Evolutionary conservation across 768 basidiomycete species (phyloP), one percentile per base, ranked within the genome.

Genomic region (Naganishia randhawae): DNA sequence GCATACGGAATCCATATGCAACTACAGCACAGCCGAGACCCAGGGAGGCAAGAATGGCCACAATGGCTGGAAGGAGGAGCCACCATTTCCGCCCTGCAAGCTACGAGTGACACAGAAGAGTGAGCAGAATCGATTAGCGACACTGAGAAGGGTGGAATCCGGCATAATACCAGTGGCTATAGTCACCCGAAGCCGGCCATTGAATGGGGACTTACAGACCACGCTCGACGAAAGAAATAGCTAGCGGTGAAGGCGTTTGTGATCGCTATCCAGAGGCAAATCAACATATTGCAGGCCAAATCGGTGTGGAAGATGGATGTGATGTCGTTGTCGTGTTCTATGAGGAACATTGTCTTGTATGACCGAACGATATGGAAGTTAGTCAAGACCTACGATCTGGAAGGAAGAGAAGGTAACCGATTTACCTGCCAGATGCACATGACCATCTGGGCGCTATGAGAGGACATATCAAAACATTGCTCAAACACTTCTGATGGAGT

Each of bases 371-470:
- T 25, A 19, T 17, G n/a, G 32, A 39, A 33, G 14, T 37, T 19
- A 55, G 31, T 32, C 14, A 6, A 37, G 19, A 33, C 11, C 25
- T 39, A 48, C 45, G 25, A 6, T 22, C 25, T 48, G 2, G 3
- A 22, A n/a, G 45, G 25, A 3, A n/a, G 14, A 29, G 16, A 52
- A 33, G 51, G 27, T 32, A 22, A 48, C n/a, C 19, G 51, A 35
- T 35, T 14, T 55, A 55, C 54, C 54, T 55, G 54, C 54, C 54
- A 55, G 33, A 55, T 55, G 22, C 54, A 55, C 54, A 55, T 55
- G n/a, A 35, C 33, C 33, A 37, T 37, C 33, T 55, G 54, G 19
- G 33, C 54, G 14, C 54, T 55, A 19, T 22, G 10, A 22, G 19
- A 2, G 1, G n/a, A 11, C 45, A 48, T 48, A 3, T 17, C 3